Conservation (phyloP, 306 rosid genomes). For the Cicer arietinum region DNA sequence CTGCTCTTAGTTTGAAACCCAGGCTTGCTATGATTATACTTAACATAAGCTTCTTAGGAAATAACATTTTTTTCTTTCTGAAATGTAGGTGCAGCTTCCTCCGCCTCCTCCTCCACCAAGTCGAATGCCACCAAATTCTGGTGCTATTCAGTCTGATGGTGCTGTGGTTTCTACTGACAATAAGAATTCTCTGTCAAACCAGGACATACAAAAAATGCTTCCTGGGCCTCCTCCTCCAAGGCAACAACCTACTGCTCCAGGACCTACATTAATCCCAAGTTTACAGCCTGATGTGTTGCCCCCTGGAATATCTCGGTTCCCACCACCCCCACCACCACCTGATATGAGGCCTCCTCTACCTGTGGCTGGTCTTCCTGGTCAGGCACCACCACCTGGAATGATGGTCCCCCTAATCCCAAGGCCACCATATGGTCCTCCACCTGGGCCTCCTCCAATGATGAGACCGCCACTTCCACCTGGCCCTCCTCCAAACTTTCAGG, state of each 20-base stretch:
- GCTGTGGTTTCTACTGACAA: slow-evolving; percentile 56
- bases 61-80: slow-evolving; percentile 40
- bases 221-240: slow-evolving; percentile 89
- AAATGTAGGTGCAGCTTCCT: slow-evolving; percentile 78
- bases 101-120: slow-evolving; percentile 92
- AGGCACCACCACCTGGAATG: slow-evolving; percentile 82
- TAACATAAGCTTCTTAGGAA: slow-evolving; percentile 16
- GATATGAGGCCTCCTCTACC: slow-evolving; percentile 84
- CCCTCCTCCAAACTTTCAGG: slow-evolving; percentile 89
- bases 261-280: slow-evolving; percentile 62
- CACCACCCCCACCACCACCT: slow-evolving; percentile 89
- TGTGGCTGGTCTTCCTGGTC: slow-evolving; percentile 71
- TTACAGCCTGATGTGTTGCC: slow-evolving; percentile 83
- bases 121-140: slow-evolving; percentile 67
- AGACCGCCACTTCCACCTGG: slow-evolving; percentile 99
- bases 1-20: slow-evolving; percentile 29
- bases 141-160: slow-evolving; percentile 64
- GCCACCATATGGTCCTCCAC: slow-evolving; percentile 97
- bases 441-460: slow-evolving; percentile 98
- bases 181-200: slow-evolving; percentile 55
- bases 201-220: slow-evolving; percentile 68
- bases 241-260: slow-evolving; percentile 73
- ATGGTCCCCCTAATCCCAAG: slow-evolving; percentile 79
- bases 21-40: slow-evolving; percentile 25
- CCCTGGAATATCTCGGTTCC: slow-evolving; percentile 84